A percentile compares a stretch with the other conserved stretches of the same genome.
phyloP scores from a whole-genome alignment of 2,329 filamentous ascomycete genomes.

The Beauveria sp. region DNA sequence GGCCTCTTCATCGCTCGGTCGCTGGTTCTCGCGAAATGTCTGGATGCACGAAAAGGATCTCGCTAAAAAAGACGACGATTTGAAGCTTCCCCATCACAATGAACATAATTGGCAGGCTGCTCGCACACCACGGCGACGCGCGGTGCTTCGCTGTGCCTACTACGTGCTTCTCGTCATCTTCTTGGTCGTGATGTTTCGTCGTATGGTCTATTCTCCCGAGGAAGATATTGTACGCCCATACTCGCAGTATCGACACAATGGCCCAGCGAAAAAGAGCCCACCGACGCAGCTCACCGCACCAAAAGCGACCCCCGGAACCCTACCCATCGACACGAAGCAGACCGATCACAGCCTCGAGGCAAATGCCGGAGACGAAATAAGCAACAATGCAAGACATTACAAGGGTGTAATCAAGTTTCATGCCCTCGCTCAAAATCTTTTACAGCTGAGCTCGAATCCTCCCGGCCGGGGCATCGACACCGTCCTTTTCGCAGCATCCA shows the following conservation, averaged over 20 bases:
- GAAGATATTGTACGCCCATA: slow-evolving; percentile 10
- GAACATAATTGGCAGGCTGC: slow-evolving; percentile 32
- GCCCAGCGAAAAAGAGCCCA: not conserved
- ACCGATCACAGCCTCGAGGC: slow-evolving; percentile 12
- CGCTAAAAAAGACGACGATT: slow-evolving; percentile 55
- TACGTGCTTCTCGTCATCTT: slow-evolving; percentile 38
- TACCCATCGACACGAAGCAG: not conserved
- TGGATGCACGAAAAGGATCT: slow-evolving; percentile 48
- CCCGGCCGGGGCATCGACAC: slow-evolving; percentile 52
- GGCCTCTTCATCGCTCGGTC: not conserved
- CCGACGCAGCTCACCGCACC: slow-evolving; percentile 8
- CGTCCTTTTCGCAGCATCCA: slow-evolving; percentile 72
- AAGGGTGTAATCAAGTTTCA: slow-evolving; percentile 65
- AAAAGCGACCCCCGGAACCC: not conserved
- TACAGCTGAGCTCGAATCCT: slow-evolving; percentile 23
- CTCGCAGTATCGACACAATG: not conserved
- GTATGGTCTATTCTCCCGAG: not conserved
- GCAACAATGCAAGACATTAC: slow-evolving; percentile 51
- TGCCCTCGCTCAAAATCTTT: slow-evolving; percentile 53
- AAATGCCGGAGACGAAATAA: slow-evolving; percentile 24
- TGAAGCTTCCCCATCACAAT: slow-evolving; percentile 19
- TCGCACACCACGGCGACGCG: slow-evolving; percentile 41
- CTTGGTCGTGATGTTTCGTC: slow-evolving; percentile 53
- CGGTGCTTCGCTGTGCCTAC: slow-evolving; percentile 43
- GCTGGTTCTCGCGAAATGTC: slow-evolving; percentile 27